These are phyloP conservation scores for Eimeria tenella DNA, from an alignment of 169 alveolate genomes.

Conservation along the genomic window DNA sequence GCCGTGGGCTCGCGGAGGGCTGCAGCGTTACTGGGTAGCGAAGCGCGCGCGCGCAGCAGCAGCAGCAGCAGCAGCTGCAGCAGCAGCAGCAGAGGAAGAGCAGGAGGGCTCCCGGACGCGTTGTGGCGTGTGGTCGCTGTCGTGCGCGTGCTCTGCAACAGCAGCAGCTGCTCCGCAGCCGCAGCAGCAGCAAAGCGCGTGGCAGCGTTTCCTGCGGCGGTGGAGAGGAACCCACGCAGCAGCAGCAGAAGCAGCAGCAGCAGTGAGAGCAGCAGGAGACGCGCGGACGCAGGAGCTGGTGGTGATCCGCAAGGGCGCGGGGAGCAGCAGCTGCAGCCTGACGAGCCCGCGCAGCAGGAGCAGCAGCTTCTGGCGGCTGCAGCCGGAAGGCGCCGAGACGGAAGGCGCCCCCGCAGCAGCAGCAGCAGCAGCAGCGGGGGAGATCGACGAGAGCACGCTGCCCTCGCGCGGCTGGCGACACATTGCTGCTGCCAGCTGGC, in stretches of 20 bases:
- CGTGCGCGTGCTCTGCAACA: background rate
- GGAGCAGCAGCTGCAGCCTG: background rate
- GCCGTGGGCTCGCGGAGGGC: conserved; percentile 45
- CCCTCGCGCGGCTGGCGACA: conserved; percentile 59
- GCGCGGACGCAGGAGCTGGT: conserved; percentile 44
- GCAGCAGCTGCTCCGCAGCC: background rate
- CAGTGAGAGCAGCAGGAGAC: conserved; percentile 34
- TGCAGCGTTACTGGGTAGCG: conserved; percentile 44
- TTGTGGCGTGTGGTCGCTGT: conserved; percentile 39
- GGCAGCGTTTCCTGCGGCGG: conserved; percentile 17
- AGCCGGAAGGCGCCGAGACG: background rate
- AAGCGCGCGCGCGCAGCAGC: conserved; percentile 48
- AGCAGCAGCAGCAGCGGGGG: conserved; percentile 6
- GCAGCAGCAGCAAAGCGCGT: conserved; percentile 10
- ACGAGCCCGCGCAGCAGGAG: background rate
- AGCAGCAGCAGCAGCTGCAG: conserved; percentile 26
- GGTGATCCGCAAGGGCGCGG: background rate
- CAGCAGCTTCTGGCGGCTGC: conserved; percentile 25
- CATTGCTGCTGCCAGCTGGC: conserved; percentile 8
- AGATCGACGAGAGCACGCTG: conserved; percentile 4
- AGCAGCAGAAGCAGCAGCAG: conserved; percentile 56
- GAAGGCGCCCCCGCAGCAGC: background rate
- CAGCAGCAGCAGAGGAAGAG: conserved; percentile 24
- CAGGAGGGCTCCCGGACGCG: background rate
- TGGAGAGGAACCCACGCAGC: conserved; percentile 47